Percentiles rank a stretch among this genome's conserved stretches.
Conservation (phyloP, 306 rosid genomes). For the Acacia crassicarpa region DNA sequence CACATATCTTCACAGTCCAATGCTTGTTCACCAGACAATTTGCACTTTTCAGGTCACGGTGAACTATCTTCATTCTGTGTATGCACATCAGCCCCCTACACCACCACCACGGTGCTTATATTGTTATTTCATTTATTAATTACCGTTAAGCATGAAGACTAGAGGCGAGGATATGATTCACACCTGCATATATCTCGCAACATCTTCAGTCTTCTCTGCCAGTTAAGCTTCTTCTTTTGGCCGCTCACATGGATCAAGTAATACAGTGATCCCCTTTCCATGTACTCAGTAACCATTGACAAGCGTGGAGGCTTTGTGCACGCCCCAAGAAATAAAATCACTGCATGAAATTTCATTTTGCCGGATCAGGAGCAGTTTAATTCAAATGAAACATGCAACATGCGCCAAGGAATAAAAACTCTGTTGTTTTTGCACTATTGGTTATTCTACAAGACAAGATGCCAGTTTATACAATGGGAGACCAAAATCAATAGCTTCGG, state of each 20-base stretch:
- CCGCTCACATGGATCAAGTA: slow-evolving; percentile 88
- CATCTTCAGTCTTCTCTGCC: slow-evolving; percentile 88
- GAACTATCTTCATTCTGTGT: slow-evolving; percentile 96
- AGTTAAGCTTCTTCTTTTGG: slow-evolving; percentile 87
- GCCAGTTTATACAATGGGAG: slow-evolving; percentile 21
- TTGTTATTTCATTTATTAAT: not conserved
- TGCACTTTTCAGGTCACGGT: slow-evolving; percentile 94
- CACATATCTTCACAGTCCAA: slow-evolving; percentile 92
- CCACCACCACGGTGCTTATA: not conserved
- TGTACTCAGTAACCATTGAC: slow-evolving; percentile 96
- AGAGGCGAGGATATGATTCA: not conserved
- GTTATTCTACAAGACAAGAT: slow-evolving; percentile 18
- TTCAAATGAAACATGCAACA: slow-evolving; percentile 22
- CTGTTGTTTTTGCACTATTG: slow-evolving; percentile 16
- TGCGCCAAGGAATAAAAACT: not conserved
- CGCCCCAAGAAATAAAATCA: slow-evolving; percentile 95
- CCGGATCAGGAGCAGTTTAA: slow-evolving; percentile 11
- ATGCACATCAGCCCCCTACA: slow-evolving; percentile 96
- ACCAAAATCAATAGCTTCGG: slow-evolving; percentile 6
- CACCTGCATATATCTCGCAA: slow-evolving; percentile 92
- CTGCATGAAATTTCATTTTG: slow-evolving; percentile 55
- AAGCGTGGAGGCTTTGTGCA: slow-evolving; percentile 94
- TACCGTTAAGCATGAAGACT: not conserved
- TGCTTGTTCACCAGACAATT: slow-evolving; percentile 96
- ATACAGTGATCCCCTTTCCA: slow-evolving; percentile 96